phyloP scores from a whole-genome alignment of 306 rosid species.

The Abrus precatorius region DNA sequence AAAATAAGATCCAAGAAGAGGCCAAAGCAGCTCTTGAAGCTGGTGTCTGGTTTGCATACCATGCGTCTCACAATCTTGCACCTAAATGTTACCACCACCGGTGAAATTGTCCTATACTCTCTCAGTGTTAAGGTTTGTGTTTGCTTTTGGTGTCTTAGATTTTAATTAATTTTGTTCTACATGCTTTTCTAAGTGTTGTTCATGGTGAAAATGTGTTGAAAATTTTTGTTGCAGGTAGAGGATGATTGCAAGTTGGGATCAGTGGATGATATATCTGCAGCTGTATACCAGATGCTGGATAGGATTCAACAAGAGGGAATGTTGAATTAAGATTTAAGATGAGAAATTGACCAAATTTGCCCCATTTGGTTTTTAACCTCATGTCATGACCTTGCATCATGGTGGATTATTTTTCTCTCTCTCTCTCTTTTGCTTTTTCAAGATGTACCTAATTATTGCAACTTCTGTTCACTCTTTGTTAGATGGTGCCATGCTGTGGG shows the following conservation, averaged over 20 bases:
- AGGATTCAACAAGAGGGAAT: conserved; percentile 79
- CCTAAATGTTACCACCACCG: conserved; percentile 73
- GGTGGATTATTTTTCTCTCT: conserved; percentile 27
- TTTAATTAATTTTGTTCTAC: neutral
- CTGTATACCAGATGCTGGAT: conserved; percentile 72
- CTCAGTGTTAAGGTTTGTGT: conserved; percentile 82
- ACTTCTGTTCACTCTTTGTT: conserved; percentile 49
- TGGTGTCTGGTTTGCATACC: conserved; percentile 74
- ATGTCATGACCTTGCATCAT: conserved; percentile 29
- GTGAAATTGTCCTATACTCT: conserved; percentile 71
- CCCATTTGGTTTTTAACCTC: conserved; percentile 39
- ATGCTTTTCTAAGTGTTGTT: neutral
- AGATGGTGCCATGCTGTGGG: conserved; percentile 47
- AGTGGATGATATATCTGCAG: conserved; percentile 91
- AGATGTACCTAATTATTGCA: conserved; percentile 61
- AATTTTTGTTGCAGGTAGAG: conserved; percentile 67
- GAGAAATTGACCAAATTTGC: conserved; percentile 34
- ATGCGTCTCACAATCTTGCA: conserved; percentile 84
- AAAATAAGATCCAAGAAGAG: conserved; percentile 75
- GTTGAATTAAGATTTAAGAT: conserved; percentile 56
- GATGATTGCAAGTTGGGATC: conserved; percentile 87
- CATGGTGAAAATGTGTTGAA: conserved; percentile 28
- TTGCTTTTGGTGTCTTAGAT: neutral
- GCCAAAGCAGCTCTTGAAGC: conserved; percentile 78
- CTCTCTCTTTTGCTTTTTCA: conserved; percentile 33